Evolutionary conservation across 352 stramenopile species (phyloP), one percentile per base, ranked within the genome.

Genomic region (Pythium apleroticum): DNA sequence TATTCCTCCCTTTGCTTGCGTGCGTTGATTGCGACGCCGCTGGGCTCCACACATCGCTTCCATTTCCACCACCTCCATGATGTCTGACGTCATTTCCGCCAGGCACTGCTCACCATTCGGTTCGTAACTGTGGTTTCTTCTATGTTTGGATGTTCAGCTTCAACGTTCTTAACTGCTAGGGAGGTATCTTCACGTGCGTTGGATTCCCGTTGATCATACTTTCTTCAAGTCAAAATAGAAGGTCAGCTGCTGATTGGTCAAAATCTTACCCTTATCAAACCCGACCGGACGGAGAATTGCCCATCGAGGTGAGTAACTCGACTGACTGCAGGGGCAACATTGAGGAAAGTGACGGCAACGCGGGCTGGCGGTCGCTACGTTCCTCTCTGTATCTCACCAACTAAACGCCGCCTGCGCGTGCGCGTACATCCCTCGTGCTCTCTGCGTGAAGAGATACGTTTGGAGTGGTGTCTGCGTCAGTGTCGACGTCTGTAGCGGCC

Each of bases 251-350:
- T 31, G 22, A 53, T 53, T 53, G 46, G 46, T 20, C 22, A n/a
- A 31, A 53, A 53, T 31, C 7, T 17, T 11, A 46, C 15, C 39
- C 39, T 46, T 46, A 46, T 46, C 39, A 46, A 46, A 46, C 39
- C 19, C 17, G 39, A 20, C 17, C 19, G 17, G 14, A 43, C 35
- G 11, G 35, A 43, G 35, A 46, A 46, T 46, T 17, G 17, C 39
- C 39, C 17, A 46, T 46, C 19, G 39, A 46, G 17, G 39, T 46
- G 46, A 28, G 22, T 53, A 22, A 53, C 46, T 53, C 17, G 39
- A 46, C 39, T 46, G 39, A 46, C 39, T 46, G 39, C 39, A 46
- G 39, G 17, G 39, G 39, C 39, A 46, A 46, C 39, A 46, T 46
- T 46, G 39, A 46, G 39, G 39, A 46, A 33, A 46, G 39, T 46